A percentile compares a stretch with the other conserved stretches of the same genome.
These are phyloP conservation scores for Fraxinus ornus DNA, from an alignment of 305 asterid species.

Conservation along the genomic window DNA sequence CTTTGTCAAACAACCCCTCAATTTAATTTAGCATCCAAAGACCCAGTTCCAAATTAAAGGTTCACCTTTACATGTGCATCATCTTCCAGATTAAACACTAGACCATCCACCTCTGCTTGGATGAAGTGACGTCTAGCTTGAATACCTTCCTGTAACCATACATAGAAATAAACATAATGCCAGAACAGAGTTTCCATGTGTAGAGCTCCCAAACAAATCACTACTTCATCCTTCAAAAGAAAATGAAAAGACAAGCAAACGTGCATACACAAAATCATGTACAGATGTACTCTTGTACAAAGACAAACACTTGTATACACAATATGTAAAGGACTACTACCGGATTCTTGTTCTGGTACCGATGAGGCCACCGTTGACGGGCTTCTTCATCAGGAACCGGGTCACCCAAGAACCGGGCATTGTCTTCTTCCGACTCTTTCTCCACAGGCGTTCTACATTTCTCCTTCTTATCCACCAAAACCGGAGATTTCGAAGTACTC, in stretches of 20 bases:
- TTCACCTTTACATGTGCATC: constrained; percentile 64
- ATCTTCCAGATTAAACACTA: constrained; percentile 44
- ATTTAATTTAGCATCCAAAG: not conserved
- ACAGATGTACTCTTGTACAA: not conserved
- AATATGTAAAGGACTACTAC: not conserved
- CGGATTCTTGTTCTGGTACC: constrained; percentile 27
- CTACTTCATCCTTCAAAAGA: not conserved
- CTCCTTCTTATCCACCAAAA: constrained; percentile 1
- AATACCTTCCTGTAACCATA: constrained; percentile 20
- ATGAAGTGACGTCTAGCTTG: constrained; percentile 52
- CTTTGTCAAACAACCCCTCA: not conserved
- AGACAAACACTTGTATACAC: not conserved
- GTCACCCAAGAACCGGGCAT: constrained; percentile 29
- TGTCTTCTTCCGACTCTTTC: constrained; percentile 3
- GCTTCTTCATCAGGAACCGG: constrained; percentile 45
- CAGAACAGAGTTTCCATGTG: not conserved
- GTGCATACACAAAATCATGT: not conserved
- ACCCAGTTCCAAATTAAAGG: not conserved
- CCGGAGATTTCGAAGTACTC: not conserved
- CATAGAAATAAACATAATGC: not conserved
- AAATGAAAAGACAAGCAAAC: not conserved
- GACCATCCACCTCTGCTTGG: constrained; percentile 53
- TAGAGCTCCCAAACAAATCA: not conserved
- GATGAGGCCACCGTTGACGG: constrained; percentile 51
- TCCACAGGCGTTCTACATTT: not conserved